phyloP scores from a whole-genome alignment of 768 basidiomycete species.

The Filobasidium wieringae region DNA sequence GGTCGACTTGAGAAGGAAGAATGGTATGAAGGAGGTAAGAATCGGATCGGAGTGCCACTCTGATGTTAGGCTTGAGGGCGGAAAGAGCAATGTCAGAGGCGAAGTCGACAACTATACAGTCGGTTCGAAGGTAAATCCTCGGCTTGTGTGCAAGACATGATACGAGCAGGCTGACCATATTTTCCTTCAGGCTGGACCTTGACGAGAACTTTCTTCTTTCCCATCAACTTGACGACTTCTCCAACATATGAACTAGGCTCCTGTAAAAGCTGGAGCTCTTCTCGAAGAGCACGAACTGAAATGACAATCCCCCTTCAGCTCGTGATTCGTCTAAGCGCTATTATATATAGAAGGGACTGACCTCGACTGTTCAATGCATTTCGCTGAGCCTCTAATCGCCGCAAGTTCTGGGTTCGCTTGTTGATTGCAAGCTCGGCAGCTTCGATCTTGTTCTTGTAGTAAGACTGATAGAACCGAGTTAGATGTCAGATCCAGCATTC shows the following conservation, averaged over 20 bases:
- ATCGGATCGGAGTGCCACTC: conserved; percentile 90
- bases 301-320: too few species aligned
- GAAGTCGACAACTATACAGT: conserved; percentile 70
- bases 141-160: neutral
- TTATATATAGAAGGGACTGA: conserved; percentile 38
- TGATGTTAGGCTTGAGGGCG: conserved; percentile 68
- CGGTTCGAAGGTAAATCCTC: neutral
- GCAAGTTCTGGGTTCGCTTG: conserved; percentile 88
- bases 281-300: conserved; percentile 71
- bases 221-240: conserved; percentile 96
- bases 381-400: conserved; percentile 88
- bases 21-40: conserved; percentile 95
- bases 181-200: conserved; percentile 98
- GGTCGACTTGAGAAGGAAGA: conserved; percentile 93
- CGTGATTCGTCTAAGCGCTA: too few species aligned
- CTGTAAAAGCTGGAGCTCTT: conserved; percentile 82
- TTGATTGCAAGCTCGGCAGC: conserved; percentile 84
- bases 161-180: conserved; percentile 60
- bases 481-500: too few species aligned
- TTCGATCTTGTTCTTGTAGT: conserved; percentile 94
- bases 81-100: conserved; percentile 73
- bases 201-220: conserved; percentile 95
- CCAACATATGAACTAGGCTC: conserved; percentile 97
- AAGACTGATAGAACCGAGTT: conserved; percentile 45
- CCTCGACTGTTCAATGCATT: conserved; percentile 95